These are phyloP conservation scores for Pseudoturritis turrita DNA, from an alignment of 345 rosid genomes.

Conservation along the genomic window DNA sequence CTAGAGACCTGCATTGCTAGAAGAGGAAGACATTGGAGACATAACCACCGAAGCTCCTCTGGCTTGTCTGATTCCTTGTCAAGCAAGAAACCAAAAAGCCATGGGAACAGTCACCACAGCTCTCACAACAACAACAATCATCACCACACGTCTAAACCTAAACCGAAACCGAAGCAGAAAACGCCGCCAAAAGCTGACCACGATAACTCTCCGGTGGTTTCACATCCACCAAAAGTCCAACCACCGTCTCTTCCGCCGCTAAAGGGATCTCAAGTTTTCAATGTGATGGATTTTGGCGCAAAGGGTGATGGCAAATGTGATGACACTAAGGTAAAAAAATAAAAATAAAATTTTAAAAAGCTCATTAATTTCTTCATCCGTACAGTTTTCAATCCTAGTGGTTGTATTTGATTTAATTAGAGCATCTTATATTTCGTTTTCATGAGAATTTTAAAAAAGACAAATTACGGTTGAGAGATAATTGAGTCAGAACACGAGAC, in stretches of 20 bases:
- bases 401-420: slow-evolving; percentile 9
- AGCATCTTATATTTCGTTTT: slow-evolving; percentile 16
- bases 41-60: slow-evolving; percentile 31
- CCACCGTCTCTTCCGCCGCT: slow-evolving; percentile 40
- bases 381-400: slow-evolving; percentile 7
- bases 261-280: slow-evolving; percentile 37
- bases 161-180: slow-evolving; percentile 37
- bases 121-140: slow-evolving; percentile 21
- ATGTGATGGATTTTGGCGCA: slow-evolving; percentile 83
- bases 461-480: slow-evolving; percentile 13
- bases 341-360: background rate
- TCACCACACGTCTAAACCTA: slow-evolving; percentile 40
- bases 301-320: slow-evolving; percentile 82
- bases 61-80: slow-evolving; percentile 40
- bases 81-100: slow-evolving; percentile 52
- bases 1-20: slow-evolving; percentile 77
- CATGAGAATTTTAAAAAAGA: background rate
- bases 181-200: slow-evolving; percentile 18
- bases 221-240: slow-evolving; percentile 33
- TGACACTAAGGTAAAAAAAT: slow-evolving; percentile 68
- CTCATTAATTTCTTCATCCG: slow-evolving; percentile 6
- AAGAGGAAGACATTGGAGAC: slow-evolving; percentile 83
- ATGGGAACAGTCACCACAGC: slow-evolving; percentile 31
- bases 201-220: slow-evolving; percentile 24
- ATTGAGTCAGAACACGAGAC: slow-evolving; percentile 19